A percentile compares a stretch with the other conserved stretches of the same genome.
Conservation (phyloP, 768 basidiomycete genomes). For the Butyriboletus loyo region DNA sequence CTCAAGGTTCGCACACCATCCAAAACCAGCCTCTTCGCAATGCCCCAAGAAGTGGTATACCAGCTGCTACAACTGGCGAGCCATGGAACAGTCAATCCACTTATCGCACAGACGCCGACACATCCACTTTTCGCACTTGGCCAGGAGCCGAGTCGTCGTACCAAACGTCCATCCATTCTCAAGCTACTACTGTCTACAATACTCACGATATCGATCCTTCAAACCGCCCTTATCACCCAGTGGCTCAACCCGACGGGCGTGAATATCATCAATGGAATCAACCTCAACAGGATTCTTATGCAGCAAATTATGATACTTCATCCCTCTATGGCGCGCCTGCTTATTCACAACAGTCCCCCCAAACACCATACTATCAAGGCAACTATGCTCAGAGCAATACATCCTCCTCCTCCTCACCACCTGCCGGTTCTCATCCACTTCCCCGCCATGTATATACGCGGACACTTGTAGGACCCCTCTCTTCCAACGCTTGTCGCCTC, state of each 20-base stretch:
- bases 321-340: constrained; percentile 23
- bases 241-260: constrained; percentile 37
- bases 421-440: constrained; percentile 39
- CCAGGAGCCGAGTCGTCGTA: constrained; percentile 39
- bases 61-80: constrained; percentile 14
- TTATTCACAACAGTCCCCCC: constrained; percentile 29
- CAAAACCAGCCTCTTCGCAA: constrained; percentile 49
- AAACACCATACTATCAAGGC: constrained; percentile 30
- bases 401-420: constrained; percentile 29
- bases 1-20: constrained; percentile 38
- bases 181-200: constrained; percentile 20
- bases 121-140: constrained; percentile 51
- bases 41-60: constrained; percentile 23
- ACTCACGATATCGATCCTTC: constrained; percentile 41
- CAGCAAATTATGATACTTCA: constrained; percentile 25
- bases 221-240: constrained; percentile 31
- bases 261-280: constrained; percentile 34
- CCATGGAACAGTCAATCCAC: constrained; percentile 22
- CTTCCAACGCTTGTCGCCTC: constrained; percentile 81
- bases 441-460: constrained; percentile 77
- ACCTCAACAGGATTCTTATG: constrained; percentile 24
- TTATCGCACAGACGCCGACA: constrained; percentile 30
- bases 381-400: constrained; percentile 23
- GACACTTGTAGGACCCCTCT: constrained; percentile 86
- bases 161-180: constrained; percentile 28